Conservation (phyloP, 495 filamentous ascomycete genomes). For the Aspergillus leporis region DNA sequence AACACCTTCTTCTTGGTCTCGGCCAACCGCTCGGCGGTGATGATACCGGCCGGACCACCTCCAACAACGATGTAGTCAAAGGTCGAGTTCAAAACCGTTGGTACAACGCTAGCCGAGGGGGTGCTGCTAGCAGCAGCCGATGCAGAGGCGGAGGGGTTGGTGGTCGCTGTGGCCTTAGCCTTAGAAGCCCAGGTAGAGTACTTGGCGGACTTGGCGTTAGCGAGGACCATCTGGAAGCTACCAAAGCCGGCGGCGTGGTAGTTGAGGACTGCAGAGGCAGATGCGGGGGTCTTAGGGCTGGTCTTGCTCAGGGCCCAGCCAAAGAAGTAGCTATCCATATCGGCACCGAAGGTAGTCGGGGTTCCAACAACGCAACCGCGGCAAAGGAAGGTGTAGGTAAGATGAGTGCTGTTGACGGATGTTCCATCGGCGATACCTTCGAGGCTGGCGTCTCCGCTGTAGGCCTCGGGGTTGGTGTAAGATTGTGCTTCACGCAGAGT, state of each 20-base stretch:
- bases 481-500: slow-evolving; percentile 35
- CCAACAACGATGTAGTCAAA: slow-evolving; percentile 29
- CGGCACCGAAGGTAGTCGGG: slow-evolving; percentile 20
- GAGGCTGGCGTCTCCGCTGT: slow-evolving; percentile 24
- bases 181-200: slow-evolving; percentile 31
- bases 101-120: slow-evolving; percentile 11
- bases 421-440: slow-evolving; percentile 35
- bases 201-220: slow-evolving; percentile 25
- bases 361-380: slow-evolving; percentile 29
- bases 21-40: slow-evolving; percentile 61
- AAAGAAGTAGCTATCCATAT: slow-evolving; percentile 20
- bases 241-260: slow-evolving; percentile 40
- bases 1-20: slow-evolving; percentile 49
- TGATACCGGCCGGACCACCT: slow-evolving; percentile 27
- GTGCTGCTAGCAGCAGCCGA: slow-evolving; percentile 9
- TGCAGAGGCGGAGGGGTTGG: slow-evolving; percentile 10
- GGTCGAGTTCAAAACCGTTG: slow-evolving; percentile 16
- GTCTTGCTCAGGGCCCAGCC: slow-evolving; percentile 31
- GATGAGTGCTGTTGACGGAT: slow-evolving; percentile 34
- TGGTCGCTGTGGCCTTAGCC: slow-evolving; percentile 13
- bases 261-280: slow-evolving; percentile 15
- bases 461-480: slow-evolving; percentile 23
- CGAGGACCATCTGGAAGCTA: slow-evolving; percentile 29
- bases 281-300: slow-evolving; percentile 20
- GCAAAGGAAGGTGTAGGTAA: slow-evolving; percentile 42